These are phyloP conservation scores for Sclerotinia glacialis DNA, from an alignment of 2,329 filamentous ascomycete genomes.

Conservation along the genomic window DNA sequence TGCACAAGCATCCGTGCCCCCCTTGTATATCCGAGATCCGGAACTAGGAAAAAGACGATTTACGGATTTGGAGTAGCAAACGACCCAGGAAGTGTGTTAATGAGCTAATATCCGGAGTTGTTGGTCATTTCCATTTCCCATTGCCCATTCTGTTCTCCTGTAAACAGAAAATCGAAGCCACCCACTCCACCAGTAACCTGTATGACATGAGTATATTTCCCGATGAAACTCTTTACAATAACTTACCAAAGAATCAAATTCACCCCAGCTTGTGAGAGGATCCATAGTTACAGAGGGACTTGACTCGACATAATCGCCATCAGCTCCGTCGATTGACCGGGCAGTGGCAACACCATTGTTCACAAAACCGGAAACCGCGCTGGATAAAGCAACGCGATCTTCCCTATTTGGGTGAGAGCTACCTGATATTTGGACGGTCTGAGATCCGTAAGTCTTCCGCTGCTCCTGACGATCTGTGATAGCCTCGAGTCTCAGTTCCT, in stretches of 20 bases:
- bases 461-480: constrained; percentile 6
- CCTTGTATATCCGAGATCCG: constrained; percentile 18
- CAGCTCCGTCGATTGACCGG: constrained; percentile 20
- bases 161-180: constrained; percentile 26
- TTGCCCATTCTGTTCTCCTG: constrained; percentile 20
- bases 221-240: background rate
- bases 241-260: constrained; percentile 38
- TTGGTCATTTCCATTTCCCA: constrained; percentile 23
- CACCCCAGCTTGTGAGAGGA: constrained; percentile 35
- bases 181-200: constrained; percentile 29
- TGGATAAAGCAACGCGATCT: background rate
- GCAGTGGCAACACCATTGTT: constrained; percentile 8
- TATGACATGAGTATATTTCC: constrained; percentile 3
- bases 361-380: background rate
- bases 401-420: background rate
- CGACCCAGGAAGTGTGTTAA: background rate
- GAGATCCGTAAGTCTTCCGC: background rate
- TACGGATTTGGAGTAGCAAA: background rate
- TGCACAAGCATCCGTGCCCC: constrained; percentile 11
- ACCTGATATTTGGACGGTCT: background rate
- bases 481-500: constrained; percentile 40
- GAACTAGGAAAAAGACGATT: constrained; percentile 9
- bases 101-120: background rate
- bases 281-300: constrained; percentile 29
- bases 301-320: constrained; percentile 7